Conservation (phyloP, 345 rosid genomes). For the Anastatica hierochuntica region DNA sequence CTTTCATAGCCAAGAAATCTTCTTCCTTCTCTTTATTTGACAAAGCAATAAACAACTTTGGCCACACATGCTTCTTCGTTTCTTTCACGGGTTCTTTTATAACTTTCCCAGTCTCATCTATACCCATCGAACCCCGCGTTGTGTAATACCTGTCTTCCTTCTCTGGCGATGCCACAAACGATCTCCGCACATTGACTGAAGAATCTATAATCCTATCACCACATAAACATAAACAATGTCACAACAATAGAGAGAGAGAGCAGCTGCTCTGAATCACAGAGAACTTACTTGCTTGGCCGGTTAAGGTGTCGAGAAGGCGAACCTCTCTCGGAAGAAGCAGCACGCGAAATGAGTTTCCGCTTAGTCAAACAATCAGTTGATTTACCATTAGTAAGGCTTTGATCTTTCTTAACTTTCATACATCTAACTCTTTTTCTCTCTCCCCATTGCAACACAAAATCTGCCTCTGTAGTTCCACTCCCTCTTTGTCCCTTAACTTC, state of each 20-base stretch:
- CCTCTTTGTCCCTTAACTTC: constrained; percentile 54
- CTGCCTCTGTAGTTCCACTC: constrained; percentile 44
- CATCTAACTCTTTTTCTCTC: constrained; percentile 77
- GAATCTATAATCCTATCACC: constrained; percentile 42
- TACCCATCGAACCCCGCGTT: constrained; percentile 67
- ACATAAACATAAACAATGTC: constrained; percentile 4
- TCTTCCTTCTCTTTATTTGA: constrained; percentile 93
- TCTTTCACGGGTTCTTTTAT: constrained; percentile 51
- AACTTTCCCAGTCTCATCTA: constrained; percentile 54
- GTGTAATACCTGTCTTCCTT: constrained; percentile 77
- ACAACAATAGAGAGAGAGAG: background rate
- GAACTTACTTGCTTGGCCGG: constrained; percentile 45
- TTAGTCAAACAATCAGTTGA: constrained; percentile 44
- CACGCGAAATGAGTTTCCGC: constrained; percentile 45
- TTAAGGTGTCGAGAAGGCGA: constrained; percentile 41
- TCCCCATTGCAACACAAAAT: constrained; percentile 92
- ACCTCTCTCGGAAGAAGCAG: constrained; percentile 38
- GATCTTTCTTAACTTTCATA: constrained; percentile 62
- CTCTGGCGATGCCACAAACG: constrained; percentile 43
- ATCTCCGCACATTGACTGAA: constrained; percentile 37
- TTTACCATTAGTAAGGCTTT: constrained; percentile 34
- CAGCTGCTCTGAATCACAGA: background rate
- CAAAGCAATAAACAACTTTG: constrained; percentile 56
- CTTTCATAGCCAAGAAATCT: constrained; percentile 93
- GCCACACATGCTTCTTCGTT: constrained; percentile 58